phyloP scores from a whole-genome alignment of 805 yeast species.

The Wickerhamiella domercqiae region DNA sequence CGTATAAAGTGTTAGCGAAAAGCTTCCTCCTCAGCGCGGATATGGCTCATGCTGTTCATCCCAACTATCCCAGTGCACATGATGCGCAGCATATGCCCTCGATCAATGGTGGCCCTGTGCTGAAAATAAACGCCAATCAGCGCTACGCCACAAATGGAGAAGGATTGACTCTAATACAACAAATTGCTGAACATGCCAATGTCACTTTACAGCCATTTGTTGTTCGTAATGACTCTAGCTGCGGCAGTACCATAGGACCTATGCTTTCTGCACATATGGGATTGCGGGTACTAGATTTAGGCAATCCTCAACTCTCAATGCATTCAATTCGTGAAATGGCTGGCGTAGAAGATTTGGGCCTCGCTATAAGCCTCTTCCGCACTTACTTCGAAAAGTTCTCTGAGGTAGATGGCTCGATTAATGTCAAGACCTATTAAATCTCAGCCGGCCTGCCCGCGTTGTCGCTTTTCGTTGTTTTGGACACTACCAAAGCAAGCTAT shows the following conservation, averaged over 20 bases:
- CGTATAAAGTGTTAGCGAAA: slow-evolving; percentile 27
- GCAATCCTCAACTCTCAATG: slow-evolving; percentile 87
- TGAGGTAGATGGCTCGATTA: slow-evolving; percentile 5
- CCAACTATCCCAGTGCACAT: slow-evolving; percentile 66
- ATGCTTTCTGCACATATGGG: slow-evolving; percentile 79
- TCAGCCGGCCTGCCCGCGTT: too few relatives aligned
- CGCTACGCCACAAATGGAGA: slow-evolving; percentile 88
- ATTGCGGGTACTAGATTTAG: slow-evolving; percentile 72
- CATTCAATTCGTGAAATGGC: slow-evolving; percentile 89
- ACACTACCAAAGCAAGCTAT: too few relatives aligned
- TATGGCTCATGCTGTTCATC: slow-evolving; percentile 95
- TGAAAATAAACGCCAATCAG: slow-evolving; percentile 89
- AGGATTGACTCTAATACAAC: slow-evolving; percentile 65
- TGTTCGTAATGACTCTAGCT: slow-evolving; percentile 83
- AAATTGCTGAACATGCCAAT: slow-evolving; percentile 46
- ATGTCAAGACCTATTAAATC: too few relatives aligned
- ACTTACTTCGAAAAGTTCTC: slow-evolving; percentile 34
- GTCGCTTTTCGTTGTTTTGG: too few relatives aligned
- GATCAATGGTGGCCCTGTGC: slow-evolving; percentile 79
- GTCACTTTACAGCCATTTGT: slow-evolving; percentile 88
- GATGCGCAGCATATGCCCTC: slow-evolving; percentile 68
- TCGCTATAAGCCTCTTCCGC: slow-evolving; percentile 44
- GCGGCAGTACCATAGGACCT: slow-evolving; percentile 96
- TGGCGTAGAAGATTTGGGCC: slow-evolving; percentile 56
- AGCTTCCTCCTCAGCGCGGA: slow-evolving; percentile 86